Base-by-base conservation (phyloP, 805 yeast species). In the Schizosaccharomyces osmophilus region DNA sequence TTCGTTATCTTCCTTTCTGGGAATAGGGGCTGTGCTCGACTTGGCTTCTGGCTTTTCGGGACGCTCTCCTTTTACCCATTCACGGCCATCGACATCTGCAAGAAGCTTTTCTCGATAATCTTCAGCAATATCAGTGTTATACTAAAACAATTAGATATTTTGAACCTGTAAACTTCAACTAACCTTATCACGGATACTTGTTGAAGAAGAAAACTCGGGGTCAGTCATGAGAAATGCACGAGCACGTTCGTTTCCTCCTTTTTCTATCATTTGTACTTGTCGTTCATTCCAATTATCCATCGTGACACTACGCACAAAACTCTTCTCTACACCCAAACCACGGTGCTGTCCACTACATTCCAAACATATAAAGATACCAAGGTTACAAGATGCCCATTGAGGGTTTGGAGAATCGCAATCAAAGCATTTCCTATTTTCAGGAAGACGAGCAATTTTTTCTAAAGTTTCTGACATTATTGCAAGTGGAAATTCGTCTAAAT, bases 321-420 rank as follows among this genome's bases (percentile, higher is more conserved):
- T 89, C 63, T 93, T 82, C 71, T 93, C 98, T 55, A 93, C 98
- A 48, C 98, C 98, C 59, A 93, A 76, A 13, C 97, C 95, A 72
- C 77, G 72, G 72, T 93, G 99, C 62, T 84, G 77, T 58, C 99
- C 99, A 22, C 98, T 98, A 75, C 98, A 93, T 71, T 93, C 99
- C 51, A 93, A 78, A 73, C 98, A 93, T 69, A 93, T 90, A 73
- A 89, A 93, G 64, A 93, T 85, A 63, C 98, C 98, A 73, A 90
- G 88, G 72, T 93, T 93, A 45, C 97, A 97, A 15, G 96, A 87
- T 1, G 97, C 97, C 98, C 98, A 93, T 72, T 93, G 98, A 9
- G 98, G 98, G 70, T 89, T 90, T 63, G 95, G 95, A 0, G 97
- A 95, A 48, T 75, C 78, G 73, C 98, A 93, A 71, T 93, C 98